phyloP scores from a whole-genome alignment of 805 yeast species.

The Kluyveromyces starmeri region DNA sequence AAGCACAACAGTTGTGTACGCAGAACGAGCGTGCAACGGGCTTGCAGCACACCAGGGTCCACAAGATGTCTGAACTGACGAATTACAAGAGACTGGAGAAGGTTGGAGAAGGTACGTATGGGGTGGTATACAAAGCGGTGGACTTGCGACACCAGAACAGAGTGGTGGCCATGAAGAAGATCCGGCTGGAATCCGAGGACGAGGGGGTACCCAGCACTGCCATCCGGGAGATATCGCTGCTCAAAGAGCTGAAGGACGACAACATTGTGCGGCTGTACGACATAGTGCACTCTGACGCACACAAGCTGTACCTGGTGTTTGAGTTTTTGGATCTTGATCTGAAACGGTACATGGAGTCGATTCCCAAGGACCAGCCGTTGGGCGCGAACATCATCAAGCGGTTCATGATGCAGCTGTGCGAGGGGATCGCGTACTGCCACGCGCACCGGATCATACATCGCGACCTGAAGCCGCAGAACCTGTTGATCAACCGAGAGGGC shows the following conservation, averaged over 20 bases:
- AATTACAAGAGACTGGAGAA: slow-evolving; percentile 93
- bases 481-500: slow-evolving; percentile 82
- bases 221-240: slow-evolving; percentile 86
- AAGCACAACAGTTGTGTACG: too few species aligned
- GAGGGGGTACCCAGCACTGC: slow-evolving; percentile 99
- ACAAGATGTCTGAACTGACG: slow-evolving; percentile 74
- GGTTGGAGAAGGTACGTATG: slow-evolving; percentile 96
- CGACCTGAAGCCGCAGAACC: slow-evolving; percentile 90
- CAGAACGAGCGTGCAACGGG: too few species aligned
- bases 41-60: too few species aligned
- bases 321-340: slow-evolving; percentile 91
- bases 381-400: slow-evolving; percentile 80
- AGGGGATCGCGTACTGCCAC: slow-evolving; percentile 69
- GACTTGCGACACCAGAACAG: slow-evolving; percentile 74
- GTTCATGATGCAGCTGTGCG: slow-evolving; percentile 87
- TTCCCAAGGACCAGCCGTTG: slow-evolving; percentile 79
- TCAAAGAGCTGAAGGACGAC: slow-evolving; percentile 91
- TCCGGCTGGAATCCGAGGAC: slow-evolving; percentile 80
- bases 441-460: slow-evolving; percentile 59
- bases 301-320: slow-evolving; percentile 86
- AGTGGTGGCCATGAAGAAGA: slow-evolving; percentile 90
- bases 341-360: slow-evolving; percentile 87
- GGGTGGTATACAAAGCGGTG: slow-evolving; percentile 95
- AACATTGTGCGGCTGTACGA: slow-evolving; percentile 89
- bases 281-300: slow-evolving; percentile 87